Evolutionary conservation across 352 stramenopile genomes (phyloP), one percentile per base, ranked within the genome.

Genomic region (Globisporangium sylvaticum): DNA sequence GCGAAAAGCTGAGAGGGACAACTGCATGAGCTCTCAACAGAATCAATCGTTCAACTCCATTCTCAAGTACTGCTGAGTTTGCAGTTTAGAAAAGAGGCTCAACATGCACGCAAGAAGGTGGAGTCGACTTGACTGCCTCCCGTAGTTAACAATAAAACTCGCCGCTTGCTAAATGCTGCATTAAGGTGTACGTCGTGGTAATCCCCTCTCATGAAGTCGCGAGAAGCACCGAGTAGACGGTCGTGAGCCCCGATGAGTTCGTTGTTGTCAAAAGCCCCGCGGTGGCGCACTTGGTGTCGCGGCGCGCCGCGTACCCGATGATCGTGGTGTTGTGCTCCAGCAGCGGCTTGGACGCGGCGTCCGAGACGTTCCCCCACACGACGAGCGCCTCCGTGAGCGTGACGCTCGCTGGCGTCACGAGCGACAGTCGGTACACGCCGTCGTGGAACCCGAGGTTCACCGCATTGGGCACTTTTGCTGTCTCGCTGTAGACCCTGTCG

Each of bases 301-400:
- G 56, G 8, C 53, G 44, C 59, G 66, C 72, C 39, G 73, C 75
- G 32, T 78, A 74, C 4, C 75, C 75, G 22, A 78, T 48, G 31
- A 69, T 39, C n/a, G 55, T 63, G 27, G 69, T 58, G 6, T 77
- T 65, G n/a, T 68, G 54, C 2, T 52, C 64, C 50, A 80, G 76
- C 39, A 79, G 50, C 5, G 69, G 37, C n/a, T 75, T 73, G 22
- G 34, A 46, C 31, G 46, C 61, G 8, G 64, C 68, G 37, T 63
- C 64, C 39, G 67, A 42, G 39, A 71, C 70, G 56, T 69, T 76
- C 24, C 53, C 69, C 73, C 71, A 76, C 67, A 57, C 61, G 9
- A 76, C 62, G 20, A 80, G 70, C 46, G 61, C 73, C 4, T 76
- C 58, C 4, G 64, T 42, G 29, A 77, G 62, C 5, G 65, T 48